A percentile compares a stretch with the other conserved stretches of the same genome.
phyloP scores from a whole-genome alignment of 768 basidiomycete genomes.

The Cubamyces sp. region DNA sequence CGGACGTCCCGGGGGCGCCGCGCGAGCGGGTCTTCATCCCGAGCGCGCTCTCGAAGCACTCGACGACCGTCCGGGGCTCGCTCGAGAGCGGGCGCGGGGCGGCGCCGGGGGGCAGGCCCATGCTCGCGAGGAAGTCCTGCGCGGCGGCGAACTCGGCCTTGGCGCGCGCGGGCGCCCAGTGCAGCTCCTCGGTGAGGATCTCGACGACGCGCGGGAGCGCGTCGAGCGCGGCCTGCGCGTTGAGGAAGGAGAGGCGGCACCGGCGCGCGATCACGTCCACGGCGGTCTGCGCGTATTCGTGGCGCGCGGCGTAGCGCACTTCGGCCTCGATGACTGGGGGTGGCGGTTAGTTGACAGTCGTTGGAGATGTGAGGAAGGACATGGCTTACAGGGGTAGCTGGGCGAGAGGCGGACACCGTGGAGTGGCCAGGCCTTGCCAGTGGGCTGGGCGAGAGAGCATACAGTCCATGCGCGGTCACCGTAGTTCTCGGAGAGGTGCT shows the following conservation, averaged over 20 bases:
- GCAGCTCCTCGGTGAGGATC: constrained; percentile 86
- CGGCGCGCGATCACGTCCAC: constrained; percentile 92
- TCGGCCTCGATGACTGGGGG: constrained; percentile 85
- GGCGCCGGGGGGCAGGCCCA: constrained; percentile 76
- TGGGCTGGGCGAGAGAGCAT: constrained; percentile 76
- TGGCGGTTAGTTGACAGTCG: not conserved
- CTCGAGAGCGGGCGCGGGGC: constrained; percentile 28
- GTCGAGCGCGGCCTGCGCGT: constrained; percentile 81
- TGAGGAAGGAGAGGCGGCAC: constrained; percentile 92
- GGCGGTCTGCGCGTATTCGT: constrained; percentile 94
- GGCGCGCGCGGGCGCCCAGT: constrained; percentile 69
- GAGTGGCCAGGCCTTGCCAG: constrained; percentile 82
- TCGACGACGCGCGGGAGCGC: constrained; percentile 87
- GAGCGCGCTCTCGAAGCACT: constrained; percentile 28
- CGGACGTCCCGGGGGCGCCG: constrained; percentile 29
- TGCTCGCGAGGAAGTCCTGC: constrained; percentile 72
- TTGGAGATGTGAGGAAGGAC: not conserved
- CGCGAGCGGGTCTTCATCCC: constrained; percentile 24
- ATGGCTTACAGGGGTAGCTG: constrained; percentile 72
- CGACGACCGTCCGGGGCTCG: constrained; percentile 31
- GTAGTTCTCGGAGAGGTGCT: constrained; percentile 91
- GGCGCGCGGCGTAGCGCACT: constrained; percentile 81
- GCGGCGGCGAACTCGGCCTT: constrained; percentile 60
- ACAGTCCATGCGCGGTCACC: constrained; percentile 98
- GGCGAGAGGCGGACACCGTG: constrained; percentile 75